phyloP scores from a whole-genome alignment of 1,139 yeast genomes.

The Trichomonascaceae sp. region DNA sequence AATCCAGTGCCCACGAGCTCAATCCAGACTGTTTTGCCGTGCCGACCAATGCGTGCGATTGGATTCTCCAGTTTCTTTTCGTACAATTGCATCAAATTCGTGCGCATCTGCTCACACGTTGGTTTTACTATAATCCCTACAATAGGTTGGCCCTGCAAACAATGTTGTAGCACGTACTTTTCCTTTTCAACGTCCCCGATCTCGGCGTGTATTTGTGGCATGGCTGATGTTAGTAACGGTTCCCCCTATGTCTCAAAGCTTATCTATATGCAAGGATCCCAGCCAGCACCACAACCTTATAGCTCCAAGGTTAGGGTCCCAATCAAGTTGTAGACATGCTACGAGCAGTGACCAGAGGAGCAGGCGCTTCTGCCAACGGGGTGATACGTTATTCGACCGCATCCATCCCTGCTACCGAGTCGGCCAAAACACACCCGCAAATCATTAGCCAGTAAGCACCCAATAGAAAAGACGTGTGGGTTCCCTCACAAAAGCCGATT shows the following conservation, averaged over 20 bases:
- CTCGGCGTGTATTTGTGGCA: background rate
- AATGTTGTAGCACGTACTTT: background rate
- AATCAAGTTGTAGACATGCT: too few species aligned
- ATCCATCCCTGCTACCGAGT: background rate
- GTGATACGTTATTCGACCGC: background rate
- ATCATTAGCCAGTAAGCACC: constrained; percentile 46
- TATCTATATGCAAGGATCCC: too few species aligned
- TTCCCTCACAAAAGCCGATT: constrained; percentile 51
- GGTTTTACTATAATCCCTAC: too few species aligned
- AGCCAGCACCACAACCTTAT: too few species aligned
- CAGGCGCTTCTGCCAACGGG: background rate
- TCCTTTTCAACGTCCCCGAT: background rate
- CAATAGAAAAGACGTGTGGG: constrained; percentile 59
- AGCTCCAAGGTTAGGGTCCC: too few species aligned
- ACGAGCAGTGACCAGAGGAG: background rate
- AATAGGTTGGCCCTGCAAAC: background rate
- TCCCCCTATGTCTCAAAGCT: too few species aligned
- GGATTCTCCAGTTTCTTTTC: too few species aligned
- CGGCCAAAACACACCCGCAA: background rate
- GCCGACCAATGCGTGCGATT: background rate
- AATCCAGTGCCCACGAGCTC: background rate
- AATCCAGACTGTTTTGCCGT: background rate
- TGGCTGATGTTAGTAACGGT: too few species aligned
- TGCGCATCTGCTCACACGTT: background rate
- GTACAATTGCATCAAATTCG: background rate